A percentile compares a stretch with the other conserved stretches of the same genome.
These are phyloP conservation scores for Diaporthe sp. DNA, from an alignment of 2,329 filamentous ascomycete species.

Conservation along the genomic window DNA sequence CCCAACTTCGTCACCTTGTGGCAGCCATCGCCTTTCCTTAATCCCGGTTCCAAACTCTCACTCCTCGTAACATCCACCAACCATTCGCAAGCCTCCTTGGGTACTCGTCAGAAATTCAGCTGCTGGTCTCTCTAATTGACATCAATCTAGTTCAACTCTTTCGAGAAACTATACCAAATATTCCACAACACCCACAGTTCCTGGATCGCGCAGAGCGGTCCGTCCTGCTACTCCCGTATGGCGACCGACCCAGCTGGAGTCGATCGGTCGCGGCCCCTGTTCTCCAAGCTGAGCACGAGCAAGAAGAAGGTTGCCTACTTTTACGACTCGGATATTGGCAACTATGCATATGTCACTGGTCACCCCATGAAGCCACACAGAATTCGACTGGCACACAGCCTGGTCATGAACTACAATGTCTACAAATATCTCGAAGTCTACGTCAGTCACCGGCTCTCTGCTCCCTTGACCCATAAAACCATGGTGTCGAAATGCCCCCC, in stretches of 20 bases:
- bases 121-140: neutral
- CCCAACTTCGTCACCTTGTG: constrained; percentile 15
- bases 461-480: constrained; percentile 59
- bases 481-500: constrained; percentile 48
- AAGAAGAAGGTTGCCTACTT: constrained; percentile 95
- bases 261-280: constrained; percentile 61
- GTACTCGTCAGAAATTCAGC: neutral
- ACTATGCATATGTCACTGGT: constrained; percentile 96
- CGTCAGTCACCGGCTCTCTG: constrained; percentile 67
- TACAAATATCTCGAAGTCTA: constrained; percentile 98
- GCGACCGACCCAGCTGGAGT: constrained; percentile 53
- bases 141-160: neutral
- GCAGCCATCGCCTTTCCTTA: constrained; percentile 3
- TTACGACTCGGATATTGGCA: constrained; percentile 98
- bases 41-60: neutral
- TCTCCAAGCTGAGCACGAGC: constrained; percentile 58
- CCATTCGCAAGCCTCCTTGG: neutral
- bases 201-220: constrained; percentile 3
- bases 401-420: constrained; percentile 95
- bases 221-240: constrained; percentile 37
- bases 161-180: neutral
- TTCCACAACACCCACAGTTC: neutral
- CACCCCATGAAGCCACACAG: constrained; percentile 99
- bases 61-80: neutral
- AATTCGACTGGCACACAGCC: constrained; percentile 92